Conservation (phyloP, 768 basidiomycete genomes). For the Phanerochaete carnosa region DNA sequence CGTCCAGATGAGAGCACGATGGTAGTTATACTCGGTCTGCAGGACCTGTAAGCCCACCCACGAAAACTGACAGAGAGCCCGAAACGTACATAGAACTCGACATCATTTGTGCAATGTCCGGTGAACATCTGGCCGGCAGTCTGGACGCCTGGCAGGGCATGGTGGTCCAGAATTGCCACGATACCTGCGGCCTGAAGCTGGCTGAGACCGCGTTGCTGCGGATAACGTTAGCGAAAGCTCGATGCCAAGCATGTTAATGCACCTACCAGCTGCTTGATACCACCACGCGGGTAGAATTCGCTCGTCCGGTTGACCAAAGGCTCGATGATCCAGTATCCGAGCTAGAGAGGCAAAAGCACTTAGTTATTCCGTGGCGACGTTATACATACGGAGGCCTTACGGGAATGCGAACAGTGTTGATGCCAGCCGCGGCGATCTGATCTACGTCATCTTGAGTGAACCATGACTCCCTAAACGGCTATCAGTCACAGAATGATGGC, state of each 20-base stretch:
- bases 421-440: slow-evolving; percentile 47
- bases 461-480: slow-evolving; percentile 55
- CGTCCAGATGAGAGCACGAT: slow-evolving; percentile 78
- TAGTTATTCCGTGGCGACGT: background rate
- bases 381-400: slow-evolving; percentile 34
- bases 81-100: slow-evolving; percentile 64
- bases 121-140: slow-evolving; percentile 60
- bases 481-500: background rate
- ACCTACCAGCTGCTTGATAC: slow-evolving; percentile 59
- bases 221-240: background rate
- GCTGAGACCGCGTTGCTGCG: slow-evolving; percentile 57
- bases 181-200: slow-evolving; percentile 65
- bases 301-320: slow-evolving; percentile 55
- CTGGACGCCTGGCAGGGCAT: slow-evolving; percentile 71
- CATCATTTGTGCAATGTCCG: slow-evolving; percentile 66
- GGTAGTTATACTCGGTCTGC: slow-evolving; percentile 69
- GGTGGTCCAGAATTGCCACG: slow-evolving; percentile 63
- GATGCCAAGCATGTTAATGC: background rate
- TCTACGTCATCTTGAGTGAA: slow-evolving; percentile 63
- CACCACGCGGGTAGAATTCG: slow-evolving; percentile 70
- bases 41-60: background rate
- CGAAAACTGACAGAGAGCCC: slow-evolving; percentile 3
- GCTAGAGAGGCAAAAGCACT: slow-evolving; percentile 33
- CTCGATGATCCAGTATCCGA: slow-evolving; percentile 84
- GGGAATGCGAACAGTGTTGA: slow-evolving; percentile 78